Percentiles rank a stretch among this genome's conserved stretches.
Conservation (phyloP, 441 rosid species). For the Flueggea neowawraea region DNA sequence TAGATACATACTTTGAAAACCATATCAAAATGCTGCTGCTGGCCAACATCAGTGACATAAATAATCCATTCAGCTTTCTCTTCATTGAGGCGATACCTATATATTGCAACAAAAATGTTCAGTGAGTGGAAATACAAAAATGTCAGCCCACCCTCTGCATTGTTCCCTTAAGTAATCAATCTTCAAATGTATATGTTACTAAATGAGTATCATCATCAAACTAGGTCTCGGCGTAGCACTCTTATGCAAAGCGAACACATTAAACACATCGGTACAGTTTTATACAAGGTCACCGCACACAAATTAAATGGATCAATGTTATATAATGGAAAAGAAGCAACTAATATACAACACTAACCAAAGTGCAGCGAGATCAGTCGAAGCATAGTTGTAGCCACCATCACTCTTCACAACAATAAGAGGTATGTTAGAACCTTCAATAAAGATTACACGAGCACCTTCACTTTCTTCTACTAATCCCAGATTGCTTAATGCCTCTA, state of each 20-base stretch:
- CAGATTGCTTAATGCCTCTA: conserved; percentile 44
- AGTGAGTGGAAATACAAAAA: background rate
- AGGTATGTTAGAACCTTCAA: conserved; percentile 76
- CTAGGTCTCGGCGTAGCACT: background rate
- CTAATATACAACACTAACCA: conserved; percentile 45
- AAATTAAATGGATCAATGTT: background rate
- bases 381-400: conserved; percentile 93
- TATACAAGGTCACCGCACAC: background rate
- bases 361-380: conserved; percentile 89
- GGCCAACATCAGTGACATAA: conserved; percentile 96
- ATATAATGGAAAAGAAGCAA: background rate
- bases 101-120: conserved; percentile 16
- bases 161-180: background rate
- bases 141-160: background rate
- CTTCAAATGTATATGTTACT: background rate
- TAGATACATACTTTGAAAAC: conserved; percentile 63
- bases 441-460: conserved; percentile 83
- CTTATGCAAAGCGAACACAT: background rate
- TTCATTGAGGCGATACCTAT: conserved; percentile 89
- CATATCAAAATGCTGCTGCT: conserved; percentile 91
- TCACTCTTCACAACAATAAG: conserved; percentile 94
- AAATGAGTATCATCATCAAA: background rate
- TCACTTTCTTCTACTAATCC: conserved; percentile 83
- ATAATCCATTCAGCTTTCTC: conserved; percentile 97
- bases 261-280: background rate